These are phyloP conservation scores for Blastobotrys americana DNA, from an alignment of 805 yeast species.

Conservation along the genomic window DNA sequence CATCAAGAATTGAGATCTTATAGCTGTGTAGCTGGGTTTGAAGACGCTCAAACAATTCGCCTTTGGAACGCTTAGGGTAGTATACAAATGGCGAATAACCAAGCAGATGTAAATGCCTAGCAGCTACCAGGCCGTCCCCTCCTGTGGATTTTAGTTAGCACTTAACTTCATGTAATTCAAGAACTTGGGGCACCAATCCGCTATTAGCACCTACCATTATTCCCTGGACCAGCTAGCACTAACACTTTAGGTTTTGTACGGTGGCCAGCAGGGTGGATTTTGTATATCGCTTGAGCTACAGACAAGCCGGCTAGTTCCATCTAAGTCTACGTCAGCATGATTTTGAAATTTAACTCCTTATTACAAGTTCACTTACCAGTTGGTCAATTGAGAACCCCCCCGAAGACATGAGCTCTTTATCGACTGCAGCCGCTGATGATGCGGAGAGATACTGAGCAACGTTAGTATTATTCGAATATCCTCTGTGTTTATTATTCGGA, in stretches of 20 bases:
- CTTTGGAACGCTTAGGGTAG: slow-evolving; percentile 65
- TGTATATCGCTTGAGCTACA: slow-evolving; percentile 79
- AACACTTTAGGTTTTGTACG: slow-evolving; percentile 41
- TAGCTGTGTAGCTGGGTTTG: slow-evolving; percentile 60
- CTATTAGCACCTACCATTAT: slow-evolving; percentile 47
- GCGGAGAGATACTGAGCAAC: slow-evolving; percentile 9
- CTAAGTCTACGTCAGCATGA: slow-evolving; percentile 21
- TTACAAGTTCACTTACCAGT: slow-evolving; percentile 34
- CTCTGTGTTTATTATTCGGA: too few relatives aligned
- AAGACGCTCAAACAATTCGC: slow-evolving; percentile 52
- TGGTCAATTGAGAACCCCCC: slow-evolving; percentile 80
- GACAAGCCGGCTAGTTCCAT: slow-evolving; percentile 97
- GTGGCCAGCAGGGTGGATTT: slow-evolving; percentile 50
- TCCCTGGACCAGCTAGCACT: slow-evolving; percentile 89
- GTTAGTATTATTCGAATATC: too few relatives aligned
- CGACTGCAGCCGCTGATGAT: slow-evolving; percentile 64
- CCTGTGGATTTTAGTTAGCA: neutral
- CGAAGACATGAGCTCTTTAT: slow-evolving; percentile 78
- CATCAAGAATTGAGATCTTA: slow-evolving; percentile 46
- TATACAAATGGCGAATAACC: slow-evolving; percentile 70
- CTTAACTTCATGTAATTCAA: neutral
- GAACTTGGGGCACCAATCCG: neutral
- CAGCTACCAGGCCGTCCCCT: slow-evolving; percentile 93
- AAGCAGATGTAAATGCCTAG: slow-evolving; percentile 77
- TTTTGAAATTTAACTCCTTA: neutral